phyloP scores from a whole-genome alignment of 2,329 filamentous ascomycete species.

The Aspergillus fumigatiaffinis region DNA sequence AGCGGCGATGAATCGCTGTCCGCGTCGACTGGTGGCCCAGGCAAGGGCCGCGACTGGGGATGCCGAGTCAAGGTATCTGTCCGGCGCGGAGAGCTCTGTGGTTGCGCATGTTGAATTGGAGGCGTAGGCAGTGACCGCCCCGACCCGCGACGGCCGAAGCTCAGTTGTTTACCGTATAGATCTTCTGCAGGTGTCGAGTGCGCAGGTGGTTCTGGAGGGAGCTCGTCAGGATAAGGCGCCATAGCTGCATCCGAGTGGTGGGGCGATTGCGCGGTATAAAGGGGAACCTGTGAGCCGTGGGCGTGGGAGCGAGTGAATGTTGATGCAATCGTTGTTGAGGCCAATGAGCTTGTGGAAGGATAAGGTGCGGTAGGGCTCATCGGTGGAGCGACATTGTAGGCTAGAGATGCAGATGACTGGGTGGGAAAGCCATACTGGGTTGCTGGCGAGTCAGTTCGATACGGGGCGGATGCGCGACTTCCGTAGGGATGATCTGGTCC shows the following conservation, averaged over 20 bases:
- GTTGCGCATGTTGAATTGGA: constrained; percentile 49
- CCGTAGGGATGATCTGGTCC: constrained; percentile 37
- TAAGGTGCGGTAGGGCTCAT: constrained; percentile 18
- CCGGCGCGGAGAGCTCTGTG: constrained; percentile 48
- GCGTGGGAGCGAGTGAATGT: constrained; percentile 22
- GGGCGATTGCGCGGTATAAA: constrained; percentile 22
- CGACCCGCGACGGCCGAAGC: constrained; percentile 28
- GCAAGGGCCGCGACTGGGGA: constrained; percentile 56
- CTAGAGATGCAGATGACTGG: constrained; percentile 23
- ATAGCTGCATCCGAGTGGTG: constrained; percentile 16
- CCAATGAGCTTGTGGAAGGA: constrained; percentile 20
- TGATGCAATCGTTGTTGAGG: constrained; percentile 7
- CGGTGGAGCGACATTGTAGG: constrained; percentile 25
- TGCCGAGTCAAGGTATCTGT: constrained; percentile 54
- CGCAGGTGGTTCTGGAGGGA: constrained; percentile 31
- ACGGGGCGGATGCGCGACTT: constrained; percentile 29
- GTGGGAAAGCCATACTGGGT: constrained; percentile 25
- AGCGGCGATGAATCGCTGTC: constrained; percentile 26
- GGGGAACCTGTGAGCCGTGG: constrained; percentile 18
- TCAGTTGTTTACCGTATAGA: constrained; percentile 23
- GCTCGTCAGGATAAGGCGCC: constrained; percentile 23
- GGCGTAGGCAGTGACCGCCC: constrained; percentile 44
- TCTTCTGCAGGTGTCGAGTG: constrained; percentile 26
- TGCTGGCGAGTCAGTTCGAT: constrained; percentile 21
- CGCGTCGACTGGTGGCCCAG: constrained; percentile 51